Evolutionary conservation across 2,329 filamentous ascomycete species (phyloP), one percentile per base, ranked within the genome.

Genomic region (Trichoderma sp.): DNA sequence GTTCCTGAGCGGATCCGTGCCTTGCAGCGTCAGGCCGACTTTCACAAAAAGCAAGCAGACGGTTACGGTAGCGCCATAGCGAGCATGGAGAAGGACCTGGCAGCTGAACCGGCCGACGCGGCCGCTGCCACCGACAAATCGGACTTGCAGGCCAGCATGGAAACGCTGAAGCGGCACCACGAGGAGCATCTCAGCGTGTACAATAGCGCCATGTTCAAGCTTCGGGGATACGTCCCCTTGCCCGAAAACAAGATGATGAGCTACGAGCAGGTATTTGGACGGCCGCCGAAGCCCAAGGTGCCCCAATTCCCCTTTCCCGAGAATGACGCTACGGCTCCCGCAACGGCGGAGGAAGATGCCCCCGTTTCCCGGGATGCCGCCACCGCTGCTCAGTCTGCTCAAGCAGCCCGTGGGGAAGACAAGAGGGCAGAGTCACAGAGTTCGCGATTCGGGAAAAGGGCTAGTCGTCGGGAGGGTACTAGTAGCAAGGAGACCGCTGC

Each of bases 11-110:
- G 68, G 56, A 68, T 69, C 12, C 68, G 69, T n/a, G 54, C 67
- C 50, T 57, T 72, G 30, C 76, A 77, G 61, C 70, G 67, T 14
- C 66, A 68, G 28, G 73, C 72, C 14, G 70, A 72, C 0, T 71
- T 73, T 57, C 76, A 77, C 61, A 71, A 69, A 45, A 72, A 69
- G 12, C 74, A 77, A 65, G 72, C 69, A 17, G 70, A 72, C 5
- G 68, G 69, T 9, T 77, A 76, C 45, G 41, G 45, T 9, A 63
- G 57, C 14, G 72, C 69, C 12, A 64, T 74, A 2, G 57, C 64
- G 30, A 71, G 70, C 50, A 60, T 72, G 5, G 65, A 70, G 43
- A 66, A 71, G 64, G 69, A 74, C 57, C 21, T 69, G 66, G 54
- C 65, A 7, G 30, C 26, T 19, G 50, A 54, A 10, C 12, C 55